Evolutionary conservation across 352 stramenopile genomes (phyloP), one percentile per base, ranked within the genome.

Genomic region (Globisporangium carolinianum): DNA sequence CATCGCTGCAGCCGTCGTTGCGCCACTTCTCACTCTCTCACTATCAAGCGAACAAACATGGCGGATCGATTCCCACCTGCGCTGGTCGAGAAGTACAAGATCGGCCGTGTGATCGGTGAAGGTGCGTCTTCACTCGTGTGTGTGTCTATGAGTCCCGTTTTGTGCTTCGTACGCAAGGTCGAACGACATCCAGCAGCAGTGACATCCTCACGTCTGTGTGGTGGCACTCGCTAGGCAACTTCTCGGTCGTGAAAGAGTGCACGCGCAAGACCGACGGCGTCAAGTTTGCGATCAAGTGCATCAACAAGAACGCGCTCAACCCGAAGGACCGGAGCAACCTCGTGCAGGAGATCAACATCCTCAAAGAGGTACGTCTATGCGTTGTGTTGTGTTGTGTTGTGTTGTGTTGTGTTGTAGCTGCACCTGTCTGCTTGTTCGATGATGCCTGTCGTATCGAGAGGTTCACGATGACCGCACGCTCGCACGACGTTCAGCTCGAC

Each of bases 201-300:
- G 11, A 51, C 45, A 1, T 32, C 24, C 24, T 45, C 18, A 58
- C n/a, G 36, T 41, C 9, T 47, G 42, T 58, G 14, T 38, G 37
- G 8, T 55, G 17, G 8, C 47, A 12, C 11, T 14, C 47, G 39
- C n/a, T 50, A 87, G 82, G 87, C 55, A 92, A 87, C 68, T 96
- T 95, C 64, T 91, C 83, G 47, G 53, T 91, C 54, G 87, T 96
- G 2, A 89, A 91, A 41, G 69, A 92, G 42, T 91, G 81, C 56
- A 74, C 68, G 35, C 61, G 74, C 56, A 80, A 76, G 24, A 56
- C 63, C 8, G 70, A 76, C 36, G 75, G 82, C 57, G 53, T 76
- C 43, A 74, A 76, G 5, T 92, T 75, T 57, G 85, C 84, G 5
- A 74, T 94, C 61, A 93, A 94, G 59, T 89, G 86, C 61, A 91